Evolutionary conservation across 305 asterid species (phyloP).

Genomic region (Rubia occidens): DNA sequence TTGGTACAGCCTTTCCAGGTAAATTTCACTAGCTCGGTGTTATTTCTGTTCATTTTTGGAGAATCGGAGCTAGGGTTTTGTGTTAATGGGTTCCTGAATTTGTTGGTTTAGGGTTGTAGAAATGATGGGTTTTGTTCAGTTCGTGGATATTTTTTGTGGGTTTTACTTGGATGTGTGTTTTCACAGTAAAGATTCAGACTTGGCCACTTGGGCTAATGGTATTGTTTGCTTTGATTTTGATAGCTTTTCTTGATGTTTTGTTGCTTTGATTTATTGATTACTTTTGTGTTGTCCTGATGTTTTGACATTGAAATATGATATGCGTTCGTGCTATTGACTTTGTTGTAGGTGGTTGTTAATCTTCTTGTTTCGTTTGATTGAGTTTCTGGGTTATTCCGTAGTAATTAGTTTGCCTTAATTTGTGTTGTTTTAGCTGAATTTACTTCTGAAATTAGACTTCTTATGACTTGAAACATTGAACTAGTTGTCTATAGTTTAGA

Average conservation of each 20-base stretch:
- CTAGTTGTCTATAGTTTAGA: neutral
- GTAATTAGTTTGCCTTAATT: neutral
- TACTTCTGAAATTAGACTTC: neutral
- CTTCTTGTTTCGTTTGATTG: neutral
- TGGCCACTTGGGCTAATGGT: neutral
- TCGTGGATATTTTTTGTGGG: neutral
- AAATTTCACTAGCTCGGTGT: neutral
- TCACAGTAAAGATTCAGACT: constrained; percentile 4
- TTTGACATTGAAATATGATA: neutral
- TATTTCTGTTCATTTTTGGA: neutral
- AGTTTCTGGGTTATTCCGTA: neutral
- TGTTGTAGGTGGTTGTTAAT: neutral
- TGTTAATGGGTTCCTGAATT: neutral
- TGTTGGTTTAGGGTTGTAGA: neutral
- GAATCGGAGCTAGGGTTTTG: constrained; percentile 13
- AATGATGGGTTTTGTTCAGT: neutral
- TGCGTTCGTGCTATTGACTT: neutral
- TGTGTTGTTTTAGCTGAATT: neutral
- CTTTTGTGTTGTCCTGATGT: neutral
- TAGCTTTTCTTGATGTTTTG: neutral
- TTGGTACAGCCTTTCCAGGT: constrained; percentile 1
- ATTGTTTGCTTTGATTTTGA: neutral
- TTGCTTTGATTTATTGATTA: neutral
- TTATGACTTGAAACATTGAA: neutral
- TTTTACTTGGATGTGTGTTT: constrained; percentile 6